Base-by-base conservation (phyloP, 2,329 filamentous ascomycete genomes). In the Phaeosphaeria sp. region DNA sequence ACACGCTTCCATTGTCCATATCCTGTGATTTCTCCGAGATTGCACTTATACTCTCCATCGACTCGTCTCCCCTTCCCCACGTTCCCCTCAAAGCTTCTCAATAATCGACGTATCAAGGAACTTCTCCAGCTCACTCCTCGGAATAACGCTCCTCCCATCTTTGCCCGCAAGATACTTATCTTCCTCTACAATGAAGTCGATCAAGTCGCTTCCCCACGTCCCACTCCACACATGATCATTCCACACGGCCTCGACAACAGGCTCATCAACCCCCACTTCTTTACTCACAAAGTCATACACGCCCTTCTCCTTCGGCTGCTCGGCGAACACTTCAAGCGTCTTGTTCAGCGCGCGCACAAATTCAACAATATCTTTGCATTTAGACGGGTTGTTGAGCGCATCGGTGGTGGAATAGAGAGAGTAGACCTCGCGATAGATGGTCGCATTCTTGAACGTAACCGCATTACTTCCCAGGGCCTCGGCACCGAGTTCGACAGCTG, bases 321-420 rank as follows among this genome's bases (percentile, higher is more conserved):
- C 50, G 2, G 25, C 45, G 49, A 66, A 71, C 11, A 70, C 57
- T 24, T 63, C 53, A 22, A 63, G 45, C 3, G 68, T 67, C 50
- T 68, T 57, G 15, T 71, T 62, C 17, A 73, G 54, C 6, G 68
- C 67, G 22, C 67, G 60, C 20, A 73, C 63, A 50, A 73, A 71
- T 3, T 53, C 53, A 6, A 71, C 65, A 40, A 72, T 68, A 20
- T 73, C 66, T 51, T 56, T 59, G 17, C 69, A 51, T 46, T 53
- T 70, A 1, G 49, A 27, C 2, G 63, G 27, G 45, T 71, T 56
- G 17, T 52, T 57, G 9, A 73, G 59, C 42, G 66, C 68, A 3
- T 68, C 59, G 4, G 67, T 66, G 17, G 69, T 73, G 13, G 51
- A 63, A 52, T 71, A 66, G 1, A 73, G 58, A 3, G 55, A 56